A percentile compares a stretch with the other conserved stretches of the same genome.
phyloP scores from a whole-genome alignment of 2,329 filamentous ascomycete genomes.

The Xylariaceae sp. region DNA sequence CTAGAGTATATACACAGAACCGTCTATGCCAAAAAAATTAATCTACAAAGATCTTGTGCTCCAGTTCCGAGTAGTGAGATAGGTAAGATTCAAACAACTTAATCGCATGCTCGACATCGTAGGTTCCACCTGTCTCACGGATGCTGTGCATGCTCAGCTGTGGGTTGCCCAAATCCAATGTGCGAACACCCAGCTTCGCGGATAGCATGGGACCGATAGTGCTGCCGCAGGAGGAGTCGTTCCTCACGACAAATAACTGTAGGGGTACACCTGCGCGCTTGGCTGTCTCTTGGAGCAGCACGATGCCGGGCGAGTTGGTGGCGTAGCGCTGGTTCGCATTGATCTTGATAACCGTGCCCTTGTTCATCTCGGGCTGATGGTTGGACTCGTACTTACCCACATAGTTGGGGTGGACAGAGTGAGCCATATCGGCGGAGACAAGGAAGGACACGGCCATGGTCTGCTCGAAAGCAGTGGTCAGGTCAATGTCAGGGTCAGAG shows the following conservation, averaged over 20 bases:
- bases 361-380: slow-evolving; percentile 95
- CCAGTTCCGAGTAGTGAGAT: slow-evolving; percentile 79
- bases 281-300: slow-evolving; percentile 88
- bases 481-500: slow-evolving; percentile 63
- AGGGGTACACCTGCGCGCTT: slow-evolving; percentile 78
- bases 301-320: slow-evolving; percentile 94
- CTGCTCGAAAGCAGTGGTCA: slow-evolving; percentile 89
- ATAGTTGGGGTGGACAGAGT: slow-evolving; percentile 96
- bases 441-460: slow-evolving; percentile 90
- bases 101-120: slow-evolving; percentile 87
- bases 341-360: slow-evolving; percentile 95
- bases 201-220: slow-evolving; percentile 98
- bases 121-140: slow-evolving; percentile 85
- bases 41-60: slow-evolving; percentile 84
- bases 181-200: slow-evolving; percentile 83
- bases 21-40: slow-evolving; percentile 47
- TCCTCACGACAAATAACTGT: slow-evolving; percentile 94
- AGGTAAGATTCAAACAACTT: slow-evolving; percentile 90
- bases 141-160: slow-evolving; percentile 98
- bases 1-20: neutral
- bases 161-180: slow-evolving; percentile 90
- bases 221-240: slow-evolving; percentile 92
- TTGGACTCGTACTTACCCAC: slow-evolving; percentile 87
- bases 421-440: slow-evolving; percentile 96
- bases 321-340: slow-evolving; percentile 98